These are phyloP conservation scores for Cyclaneusma minus DNA, from an alignment of 2,329 filamentous ascomycete species.

Conservation along the genomic window DNA sequence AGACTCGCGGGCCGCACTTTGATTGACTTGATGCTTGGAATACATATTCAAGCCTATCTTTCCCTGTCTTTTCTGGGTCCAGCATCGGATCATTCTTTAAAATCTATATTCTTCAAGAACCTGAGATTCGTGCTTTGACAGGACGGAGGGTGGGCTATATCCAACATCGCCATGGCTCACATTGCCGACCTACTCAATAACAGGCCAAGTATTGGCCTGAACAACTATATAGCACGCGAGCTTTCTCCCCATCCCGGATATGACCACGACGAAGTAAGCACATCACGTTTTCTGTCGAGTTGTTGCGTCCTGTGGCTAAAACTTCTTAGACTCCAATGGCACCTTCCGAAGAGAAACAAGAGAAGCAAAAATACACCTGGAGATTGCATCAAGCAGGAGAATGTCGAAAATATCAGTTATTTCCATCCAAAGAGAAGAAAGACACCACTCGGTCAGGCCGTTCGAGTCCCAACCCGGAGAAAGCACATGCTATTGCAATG, in stretches of 20 bases:
- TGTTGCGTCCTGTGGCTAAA: conserved; percentile 2
- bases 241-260: conserved; percentile 27
- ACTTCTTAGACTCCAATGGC: too few species aligned
- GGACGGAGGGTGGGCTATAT: conserved; percentile 8
- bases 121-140: too few species aligned
- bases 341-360: conserved; percentile 6
- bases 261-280: conserved; percentile 17
- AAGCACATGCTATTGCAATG: conserved; percentile 29
- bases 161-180: conserved; percentile 35
- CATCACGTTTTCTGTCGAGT: conserved; percentile 2
- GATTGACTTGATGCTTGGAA: too few species aligned
- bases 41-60: too few species aligned
- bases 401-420: conserved; percentile 42
- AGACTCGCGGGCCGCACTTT: too few species aligned
- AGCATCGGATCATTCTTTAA: too few species aligned
- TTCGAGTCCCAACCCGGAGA: conserved; percentile 34
- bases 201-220: conserved; percentile 18
- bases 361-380: conserved; percentile 36
- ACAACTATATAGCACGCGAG: conserved; percentile 34
- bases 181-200: conserved; percentile 40
- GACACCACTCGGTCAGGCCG: conserved; percentile 18
- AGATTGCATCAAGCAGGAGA: conserved; percentile 41
- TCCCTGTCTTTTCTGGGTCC: too few species aligned
- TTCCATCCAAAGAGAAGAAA: conserved; percentile 34
- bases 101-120: too few species aligned